Conservation (phyloP, 352 stramenopile species). For the Poterioochromonas sp. region DNA sequence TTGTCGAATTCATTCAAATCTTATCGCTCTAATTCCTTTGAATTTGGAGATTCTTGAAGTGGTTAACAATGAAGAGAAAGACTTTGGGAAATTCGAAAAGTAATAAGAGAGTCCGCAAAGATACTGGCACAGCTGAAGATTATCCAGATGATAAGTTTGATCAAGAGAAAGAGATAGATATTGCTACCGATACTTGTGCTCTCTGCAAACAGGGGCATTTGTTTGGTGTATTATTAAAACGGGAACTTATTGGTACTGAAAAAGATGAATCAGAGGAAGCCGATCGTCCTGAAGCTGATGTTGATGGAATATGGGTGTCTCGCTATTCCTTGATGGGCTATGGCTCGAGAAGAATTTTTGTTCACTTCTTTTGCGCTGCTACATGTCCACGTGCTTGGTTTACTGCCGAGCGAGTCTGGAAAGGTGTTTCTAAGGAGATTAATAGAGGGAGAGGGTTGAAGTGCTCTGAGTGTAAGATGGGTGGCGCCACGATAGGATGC, state of each 20-base stretch:
- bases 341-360: conserved; percentile 12
- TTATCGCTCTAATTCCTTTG: too few species aligned
- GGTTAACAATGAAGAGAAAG: too few species aligned
- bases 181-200: conserved; percentile 16
- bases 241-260: background rate
- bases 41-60: too few species aligned
- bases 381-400: conserved; percentile 20
- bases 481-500: conserved; percentile 15
- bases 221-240: background rate
- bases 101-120: too few species aligned
- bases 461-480: background rate
- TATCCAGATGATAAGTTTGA: background rate
- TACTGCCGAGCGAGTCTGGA: background rate
- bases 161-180: background rate
- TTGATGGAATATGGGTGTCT: conserved; percentile 12
- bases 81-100: too few species aligned
- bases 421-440: background rate
- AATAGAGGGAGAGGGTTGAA: background rate
- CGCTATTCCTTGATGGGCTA: background rate
- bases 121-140: background rate
- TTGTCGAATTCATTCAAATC: too few species aligned
- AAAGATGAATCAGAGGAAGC: conserved; percentile 9
- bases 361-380: conserved; percentile 21
- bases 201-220: conserved; percentile 10
- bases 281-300: background rate